phyloP scores from a whole-genome alignment of 345 rosid species.

The Diplotaxis tenuifolia region DNA sequence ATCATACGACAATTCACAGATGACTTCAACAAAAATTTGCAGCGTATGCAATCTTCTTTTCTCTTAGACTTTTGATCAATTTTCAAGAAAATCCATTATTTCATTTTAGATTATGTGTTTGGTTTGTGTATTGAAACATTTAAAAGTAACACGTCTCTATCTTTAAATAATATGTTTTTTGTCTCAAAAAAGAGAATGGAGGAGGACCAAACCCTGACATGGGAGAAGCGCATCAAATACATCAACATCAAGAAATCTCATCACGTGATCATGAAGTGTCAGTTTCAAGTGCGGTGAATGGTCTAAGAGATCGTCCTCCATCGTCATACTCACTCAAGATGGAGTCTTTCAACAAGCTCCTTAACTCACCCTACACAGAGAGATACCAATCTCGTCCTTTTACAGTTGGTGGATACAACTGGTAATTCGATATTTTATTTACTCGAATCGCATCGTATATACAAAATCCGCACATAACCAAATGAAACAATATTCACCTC shows the following conservation, averaged over 20 bases:
- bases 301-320: conserved; percentile 12
- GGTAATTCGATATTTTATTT: too few species aligned
- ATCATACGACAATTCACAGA: not conserved
- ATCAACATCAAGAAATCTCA: not conserved
- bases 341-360: conserved; percentile 12
- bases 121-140: not conserved
- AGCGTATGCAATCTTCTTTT: not conserved
- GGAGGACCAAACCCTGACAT: not conserved
- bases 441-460: too few species aligned
- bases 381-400: conserved; percentile 22
- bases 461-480: too few species aligned
- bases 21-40: not conserved
- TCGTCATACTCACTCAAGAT: conserved; percentile 11
- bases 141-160: not conserved
- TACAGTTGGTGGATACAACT: not conserved
- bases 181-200: not conserved
- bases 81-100: not conserved
- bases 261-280: conserved; percentile 6
- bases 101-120: not conserved
- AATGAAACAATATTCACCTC: too few species aligned
- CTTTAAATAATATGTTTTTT: not conserved
- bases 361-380: not conserved
- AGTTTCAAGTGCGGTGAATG: not conserved
- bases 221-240: not conserved
- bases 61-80: not conserved